Conservation (phyloP, 345 rosid species). For the Rhodomyrtus tomentosa region DNA sequence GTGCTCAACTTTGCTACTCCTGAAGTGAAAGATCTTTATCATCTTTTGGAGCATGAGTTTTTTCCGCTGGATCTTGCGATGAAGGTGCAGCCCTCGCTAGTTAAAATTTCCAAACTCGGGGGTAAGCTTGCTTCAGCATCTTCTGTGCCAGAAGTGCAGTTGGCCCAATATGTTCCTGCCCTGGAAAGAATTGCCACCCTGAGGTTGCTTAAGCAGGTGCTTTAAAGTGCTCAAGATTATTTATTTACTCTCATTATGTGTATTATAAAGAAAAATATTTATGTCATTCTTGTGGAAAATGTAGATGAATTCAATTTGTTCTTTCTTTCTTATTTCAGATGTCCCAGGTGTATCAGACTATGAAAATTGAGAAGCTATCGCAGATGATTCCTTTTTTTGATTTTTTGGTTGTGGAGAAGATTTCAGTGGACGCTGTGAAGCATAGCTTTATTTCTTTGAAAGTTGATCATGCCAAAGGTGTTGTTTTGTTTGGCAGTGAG, state of each 20-base stretch:
- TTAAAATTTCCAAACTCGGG: constrained; percentile 73
- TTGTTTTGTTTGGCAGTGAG: constrained; percentile 51
- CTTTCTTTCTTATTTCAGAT: constrained; percentile 39
- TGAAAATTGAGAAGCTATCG: constrained; percentile 68
- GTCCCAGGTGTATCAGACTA: constrained; percentile 75
- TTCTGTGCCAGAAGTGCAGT: constrained; percentile 81
- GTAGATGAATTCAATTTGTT: neutral
- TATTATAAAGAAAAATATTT: neutral
- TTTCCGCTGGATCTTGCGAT: constrained; percentile 75
- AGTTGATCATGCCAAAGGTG: constrained; percentile 78
- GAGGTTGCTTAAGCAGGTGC: constrained; percentile 88
- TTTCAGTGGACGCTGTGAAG: constrained; percentile 89
- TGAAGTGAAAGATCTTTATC: constrained; percentile 92
- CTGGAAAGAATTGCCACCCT: constrained; percentile 85
- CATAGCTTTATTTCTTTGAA: constrained; percentile 73
- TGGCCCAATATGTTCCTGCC: constrained; percentile 69
- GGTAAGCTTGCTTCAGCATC: constrained; percentile 89
- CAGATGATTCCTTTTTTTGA: constrained; percentile 84
- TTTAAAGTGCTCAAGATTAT: neutral
- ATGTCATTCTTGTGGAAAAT: neutral
- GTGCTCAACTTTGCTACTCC: constrained; percentile 89
- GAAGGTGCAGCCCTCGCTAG: constrained; percentile 64
- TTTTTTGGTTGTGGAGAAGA: constrained; percentile 75
- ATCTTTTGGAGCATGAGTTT: constrained; percentile 84
- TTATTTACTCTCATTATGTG: neutral